Evolutionary conservation across 352 stramenopile genomes (phyloP).

Genomic region (Globisporangium orthogonon): DNA sequence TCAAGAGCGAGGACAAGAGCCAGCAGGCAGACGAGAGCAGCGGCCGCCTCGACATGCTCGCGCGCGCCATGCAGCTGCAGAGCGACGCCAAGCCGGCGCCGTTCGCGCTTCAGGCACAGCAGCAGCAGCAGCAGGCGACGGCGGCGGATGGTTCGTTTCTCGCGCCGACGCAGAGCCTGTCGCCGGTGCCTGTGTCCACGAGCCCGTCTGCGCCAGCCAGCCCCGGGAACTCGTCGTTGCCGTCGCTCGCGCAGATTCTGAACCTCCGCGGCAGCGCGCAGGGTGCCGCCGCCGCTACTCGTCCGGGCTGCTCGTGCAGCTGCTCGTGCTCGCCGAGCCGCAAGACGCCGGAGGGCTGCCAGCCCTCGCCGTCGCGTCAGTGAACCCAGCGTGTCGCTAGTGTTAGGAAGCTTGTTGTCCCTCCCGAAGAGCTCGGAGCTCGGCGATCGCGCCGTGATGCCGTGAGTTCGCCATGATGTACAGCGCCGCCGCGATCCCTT

Average conservation of each 20-base stretch:
- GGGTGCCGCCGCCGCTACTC: background rate
- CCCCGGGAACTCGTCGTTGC: slow-evolving; percentile 47
- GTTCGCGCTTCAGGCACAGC: background rate
- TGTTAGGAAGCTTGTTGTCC: slow-evolving; percentile 3
- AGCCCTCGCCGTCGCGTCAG: slow-evolving; percentile 7
- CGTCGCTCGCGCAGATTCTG: slow-evolving; percentile 64
- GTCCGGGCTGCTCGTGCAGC: slow-evolving; percentile 17
- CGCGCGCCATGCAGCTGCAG: slow-evolving; percentile 49
- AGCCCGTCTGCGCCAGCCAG: slow-evolving; percentile 8
- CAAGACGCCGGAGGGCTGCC: slow-evolving; percentile 8
- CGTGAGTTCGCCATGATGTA: background rate
- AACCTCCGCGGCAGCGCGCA: slow-evolving; percentile 38
- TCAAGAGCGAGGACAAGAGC: slow-evolving; percentile 28
- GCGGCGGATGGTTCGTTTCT: slow-evolving; percentile 13
- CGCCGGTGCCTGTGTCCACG: slow-evolving; percentile 10
- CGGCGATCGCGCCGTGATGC: background rate
- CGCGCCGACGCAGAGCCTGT: slow-evolving; percentile 4
- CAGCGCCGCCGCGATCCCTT: background rate
- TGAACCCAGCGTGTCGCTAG: slow-evolving; percentile 1
- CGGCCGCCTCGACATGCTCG: slow-evolving; percentile 64
- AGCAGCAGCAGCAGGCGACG: slow-evolving; percentile 13
- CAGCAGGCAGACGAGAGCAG: slow-evolving; percentile 16
- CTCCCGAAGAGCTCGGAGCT: slow-evolving; percentile 9
- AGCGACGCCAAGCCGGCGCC: slow-evolving; percentile 7
- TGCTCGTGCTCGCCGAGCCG: slow-evolving; percentile 15